These are phyloP conservation scores for Trypanosoma vivax DNA, from an alignment of 208 protist genomes.

Conservation along the genomic window DNA sequence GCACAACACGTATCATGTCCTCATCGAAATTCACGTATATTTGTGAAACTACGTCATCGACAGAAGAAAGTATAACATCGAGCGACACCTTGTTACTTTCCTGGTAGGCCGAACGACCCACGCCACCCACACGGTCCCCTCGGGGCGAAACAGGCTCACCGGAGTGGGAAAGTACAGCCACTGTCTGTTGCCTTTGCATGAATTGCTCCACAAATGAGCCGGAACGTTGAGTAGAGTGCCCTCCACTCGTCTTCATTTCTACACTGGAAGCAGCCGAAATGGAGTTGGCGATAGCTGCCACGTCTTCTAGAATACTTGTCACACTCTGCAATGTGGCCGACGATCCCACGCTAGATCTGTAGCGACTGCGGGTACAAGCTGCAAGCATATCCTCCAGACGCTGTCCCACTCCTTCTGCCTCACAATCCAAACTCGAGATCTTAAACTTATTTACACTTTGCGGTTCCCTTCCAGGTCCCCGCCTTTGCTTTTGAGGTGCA, in stretches of 20 bases:
- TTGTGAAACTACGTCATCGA: conserved; percentile 87
- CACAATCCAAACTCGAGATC: conserved; percentile 20
- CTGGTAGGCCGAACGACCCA: conserved; percentile 51
- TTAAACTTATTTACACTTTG: no score
- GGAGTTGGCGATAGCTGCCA: not conserved
- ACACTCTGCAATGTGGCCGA: conserved; percentile 8
- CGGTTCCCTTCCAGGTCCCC: conserved; percentile 1
- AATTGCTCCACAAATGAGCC: conserved; percentile 57
- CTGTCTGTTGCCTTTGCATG: conserved; percentile 61
- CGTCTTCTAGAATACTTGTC: conserved; percentile 16
- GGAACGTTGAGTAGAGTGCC: no score
- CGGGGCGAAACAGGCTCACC: conserved; percentile 77
- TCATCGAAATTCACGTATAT: conserved; percentile 87
- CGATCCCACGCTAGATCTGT: not conserved
- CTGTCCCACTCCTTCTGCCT: conserved; percentile 21
- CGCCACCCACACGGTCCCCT: conserved; percentile 57
- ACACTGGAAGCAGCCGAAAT: conserved; percentile 18
- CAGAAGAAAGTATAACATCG: conserved; percentile 74
- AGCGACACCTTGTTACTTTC: conserved; percentile 66
- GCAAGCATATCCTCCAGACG: conserved; percentile 31
- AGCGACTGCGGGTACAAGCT: conserved; percentile 19
- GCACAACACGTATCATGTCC: conserved; percentile 79
- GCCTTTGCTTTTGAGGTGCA: conserved; percentile 1
- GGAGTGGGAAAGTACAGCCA: conserved; percentile 60
- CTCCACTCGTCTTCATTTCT: no score